Conservation (phyloP, 345 rosid genomes). For the Bruguiera sexangula region DNA sequence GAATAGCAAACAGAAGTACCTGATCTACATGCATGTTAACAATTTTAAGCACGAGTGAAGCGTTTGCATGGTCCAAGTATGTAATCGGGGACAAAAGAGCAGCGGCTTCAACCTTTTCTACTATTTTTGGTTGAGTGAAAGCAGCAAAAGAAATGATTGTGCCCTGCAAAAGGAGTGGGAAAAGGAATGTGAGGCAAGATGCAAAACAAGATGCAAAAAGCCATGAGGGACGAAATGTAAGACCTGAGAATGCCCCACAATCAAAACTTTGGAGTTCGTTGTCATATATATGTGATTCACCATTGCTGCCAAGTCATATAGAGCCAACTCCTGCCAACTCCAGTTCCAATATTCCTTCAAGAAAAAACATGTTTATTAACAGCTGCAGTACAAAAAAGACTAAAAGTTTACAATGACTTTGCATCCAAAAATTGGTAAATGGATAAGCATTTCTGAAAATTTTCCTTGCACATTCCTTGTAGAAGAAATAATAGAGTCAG, state of each 20-base stretch:
- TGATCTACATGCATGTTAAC: constrained; percentile 84
- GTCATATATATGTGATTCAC: constrained; percentile 42
- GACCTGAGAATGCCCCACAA: constrained; percentile 98
- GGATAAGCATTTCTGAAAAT: not conserved
- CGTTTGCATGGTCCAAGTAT: constrained; percentile 71
- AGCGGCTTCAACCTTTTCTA: constrained; percentile 86
- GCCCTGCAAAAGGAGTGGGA: constrained; percentile 44
- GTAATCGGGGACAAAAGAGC: constrained; percentile 88
- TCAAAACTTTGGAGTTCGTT: constrained; percentile 59
- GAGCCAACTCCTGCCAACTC: constrained; percentile 97
- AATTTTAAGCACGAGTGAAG: constrained; percentile 85
- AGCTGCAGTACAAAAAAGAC: constrained; percentile 1
- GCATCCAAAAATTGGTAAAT: not conserved
- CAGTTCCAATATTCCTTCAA: constrained; percentile 91
- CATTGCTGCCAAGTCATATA: constrained; percentile 75
- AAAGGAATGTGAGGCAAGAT: constrained; percentile 4
- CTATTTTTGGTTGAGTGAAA: constrained; percentile 64
- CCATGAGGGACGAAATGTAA: constrained; percentile 3
- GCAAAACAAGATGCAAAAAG: not conserved
- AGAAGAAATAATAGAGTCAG: too few species aligned
- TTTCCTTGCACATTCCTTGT: not conserved
- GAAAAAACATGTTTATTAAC: constrained; percentile 10
- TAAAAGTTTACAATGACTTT: too few species aligned
- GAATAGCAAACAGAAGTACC: constrained; percentile 36
- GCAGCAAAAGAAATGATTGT: constrained; percentile 92